Conservation (phyloP, 176 grass and related monocot species). For the Chloris gayana region DNA sequence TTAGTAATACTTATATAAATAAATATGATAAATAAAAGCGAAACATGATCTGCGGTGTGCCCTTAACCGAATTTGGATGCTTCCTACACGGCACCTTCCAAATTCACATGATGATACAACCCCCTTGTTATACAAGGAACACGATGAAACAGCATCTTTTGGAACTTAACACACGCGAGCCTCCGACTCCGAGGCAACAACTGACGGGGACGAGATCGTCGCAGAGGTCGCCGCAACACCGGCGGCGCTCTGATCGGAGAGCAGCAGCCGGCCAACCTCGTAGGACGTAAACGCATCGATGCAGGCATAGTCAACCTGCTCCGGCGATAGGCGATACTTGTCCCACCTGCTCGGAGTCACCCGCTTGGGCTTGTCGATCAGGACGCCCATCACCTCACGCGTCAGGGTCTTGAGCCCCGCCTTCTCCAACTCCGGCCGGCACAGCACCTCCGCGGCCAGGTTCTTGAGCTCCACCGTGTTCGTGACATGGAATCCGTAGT, state of each 20-base stretch:
- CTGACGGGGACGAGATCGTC: no score
- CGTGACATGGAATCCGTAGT: constrained; percentile 29
- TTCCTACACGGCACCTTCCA: no score
- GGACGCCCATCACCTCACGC: constrained; percentile 30
- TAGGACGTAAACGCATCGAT: constrained; percentile 58
- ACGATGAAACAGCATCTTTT: no score
- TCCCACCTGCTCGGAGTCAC: constrained; percentile 55
- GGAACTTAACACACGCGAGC: no score
- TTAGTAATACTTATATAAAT: no score
- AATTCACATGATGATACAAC: no score
- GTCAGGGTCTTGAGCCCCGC: constrained; percentile 48
- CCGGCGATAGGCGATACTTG: not conserved
- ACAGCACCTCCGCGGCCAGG: constrained; percentile 32
- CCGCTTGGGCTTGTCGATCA: constrained; percentile 30
- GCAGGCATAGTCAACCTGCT: constrained; percentile 63
- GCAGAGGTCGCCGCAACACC: no score
- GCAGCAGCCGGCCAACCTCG: constrained; percentile 53
- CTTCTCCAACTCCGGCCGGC: constrained; percentile 15
- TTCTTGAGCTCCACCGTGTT: constrained; percentile 31
- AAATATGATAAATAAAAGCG: no score
- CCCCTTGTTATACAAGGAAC: no score
- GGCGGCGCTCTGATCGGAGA: not conserved
- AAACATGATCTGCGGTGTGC: no score
- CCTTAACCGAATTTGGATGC: no score
- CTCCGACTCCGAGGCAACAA: no score